Percentiles rank a stretch among this genome's conserved stretches.
These are phyloP conservation scores for Flaveria brownii DNA, from an alignment of 129 eudicot genomes.

Conservation along the genomic window DNA sequence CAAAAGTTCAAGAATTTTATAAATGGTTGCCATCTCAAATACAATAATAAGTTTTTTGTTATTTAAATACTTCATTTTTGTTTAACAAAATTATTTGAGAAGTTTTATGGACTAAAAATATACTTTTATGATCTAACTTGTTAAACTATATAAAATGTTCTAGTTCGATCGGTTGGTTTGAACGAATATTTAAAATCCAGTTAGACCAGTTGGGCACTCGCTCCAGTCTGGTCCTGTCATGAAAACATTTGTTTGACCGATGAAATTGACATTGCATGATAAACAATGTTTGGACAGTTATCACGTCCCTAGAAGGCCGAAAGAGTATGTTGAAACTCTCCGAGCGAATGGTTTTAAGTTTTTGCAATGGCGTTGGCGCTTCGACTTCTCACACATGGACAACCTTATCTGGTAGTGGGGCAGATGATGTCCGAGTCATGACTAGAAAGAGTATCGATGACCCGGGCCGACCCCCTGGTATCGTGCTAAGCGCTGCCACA, in stretches of 20 bases:
- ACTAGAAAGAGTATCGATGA: conserved; percentile 57
- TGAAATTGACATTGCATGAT: conserved; percentile 2
- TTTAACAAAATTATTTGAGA: no score
- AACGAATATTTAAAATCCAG: no score
- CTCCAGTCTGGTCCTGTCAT: no score
- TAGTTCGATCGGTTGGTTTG: no score
- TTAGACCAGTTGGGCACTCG: no score
- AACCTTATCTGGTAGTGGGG: conserved; percentile 47
- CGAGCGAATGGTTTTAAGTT: conserved; percentile 51
- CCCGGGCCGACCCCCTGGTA: conserved; percentile 46
- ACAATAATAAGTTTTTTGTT: no score
- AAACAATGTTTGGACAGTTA: conserved; percentile 26
- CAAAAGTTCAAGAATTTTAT: no score
- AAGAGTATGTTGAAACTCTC: conserved; percentile 53
- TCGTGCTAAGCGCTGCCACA: conserved; percentile 51
- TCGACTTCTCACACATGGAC: conserved; percentile 50
- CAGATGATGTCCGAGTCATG: conserved; percentile 55
- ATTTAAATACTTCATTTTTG: no score
- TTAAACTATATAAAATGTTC: no score
- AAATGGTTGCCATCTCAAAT: no score
- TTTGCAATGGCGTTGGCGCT: conserved; percentile 53
- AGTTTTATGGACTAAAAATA: no score
- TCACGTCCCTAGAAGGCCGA: conserved; percentile 40
- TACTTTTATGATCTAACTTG: no score
- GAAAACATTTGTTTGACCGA: background rate